These are phyloP conservation scores for Microcyclospora pomicola DNA, from an alignment of 2,329 filamentous ascomycete genomes.

Conservation along the genomic window DNA sequence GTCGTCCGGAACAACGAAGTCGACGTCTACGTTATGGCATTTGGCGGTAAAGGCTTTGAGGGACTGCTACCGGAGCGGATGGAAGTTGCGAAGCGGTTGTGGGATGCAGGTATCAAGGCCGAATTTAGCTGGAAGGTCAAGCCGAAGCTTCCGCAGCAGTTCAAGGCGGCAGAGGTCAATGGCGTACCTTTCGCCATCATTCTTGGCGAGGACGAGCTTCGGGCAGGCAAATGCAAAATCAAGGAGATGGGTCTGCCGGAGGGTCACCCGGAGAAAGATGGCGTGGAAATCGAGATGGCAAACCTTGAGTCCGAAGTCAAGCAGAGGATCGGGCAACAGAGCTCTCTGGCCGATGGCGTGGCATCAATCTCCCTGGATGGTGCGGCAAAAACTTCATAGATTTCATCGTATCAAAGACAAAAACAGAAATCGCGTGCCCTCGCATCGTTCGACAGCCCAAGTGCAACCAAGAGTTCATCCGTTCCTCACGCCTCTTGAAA, in stretches of 20 bases:
- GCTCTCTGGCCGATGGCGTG: slow-evolving; percentile 9
- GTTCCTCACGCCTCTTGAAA: too few relatives aligned
- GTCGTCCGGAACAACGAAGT: slow-evolving; percentile 56
- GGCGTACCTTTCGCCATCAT: slow-evolving; percentile 79
- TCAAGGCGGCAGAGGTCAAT: slow-evolving; percentile 72
- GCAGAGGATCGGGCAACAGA: slow-evolving; percentile 26
- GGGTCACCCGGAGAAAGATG: slow-evolving; percentile 82
- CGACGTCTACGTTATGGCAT: slow-evolving; percentile 90
- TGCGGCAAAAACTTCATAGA: slow-evolving; percentile 3
- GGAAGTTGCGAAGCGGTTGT: slow-evolving; percentile 59
- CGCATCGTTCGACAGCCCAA: too few relatives aligned
- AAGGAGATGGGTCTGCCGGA: slow-evolving; percentile 73
- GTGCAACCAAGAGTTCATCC: too few relatives aligned
- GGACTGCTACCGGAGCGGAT: slow-evolving; percentile 75
- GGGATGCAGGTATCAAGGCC: slow-evolving; percentile 81
- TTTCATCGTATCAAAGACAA: too few relatives aligned
- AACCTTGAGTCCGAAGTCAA: slow-evolving; percentile 52
- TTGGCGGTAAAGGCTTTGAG: slow-evolving; percentile 72
- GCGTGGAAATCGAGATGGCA: slow-evolving; percentile 54
- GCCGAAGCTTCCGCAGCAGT: slow-evolving; percentile 76
- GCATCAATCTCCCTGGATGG: slow-evolving; percentile 12
- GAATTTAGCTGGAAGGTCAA: slow-evolving; percentile 86
- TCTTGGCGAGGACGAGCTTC: slow-evolving; percentile 79
- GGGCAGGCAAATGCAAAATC: slow-evolving; percentile 68
- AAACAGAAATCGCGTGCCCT: too few relatives aligned